Evolutionary conservation across 1,139 yeast species (phyloP), one percentile per base, ranked within the genome.

Genomic region (Kazachstania sp.): DNA sequence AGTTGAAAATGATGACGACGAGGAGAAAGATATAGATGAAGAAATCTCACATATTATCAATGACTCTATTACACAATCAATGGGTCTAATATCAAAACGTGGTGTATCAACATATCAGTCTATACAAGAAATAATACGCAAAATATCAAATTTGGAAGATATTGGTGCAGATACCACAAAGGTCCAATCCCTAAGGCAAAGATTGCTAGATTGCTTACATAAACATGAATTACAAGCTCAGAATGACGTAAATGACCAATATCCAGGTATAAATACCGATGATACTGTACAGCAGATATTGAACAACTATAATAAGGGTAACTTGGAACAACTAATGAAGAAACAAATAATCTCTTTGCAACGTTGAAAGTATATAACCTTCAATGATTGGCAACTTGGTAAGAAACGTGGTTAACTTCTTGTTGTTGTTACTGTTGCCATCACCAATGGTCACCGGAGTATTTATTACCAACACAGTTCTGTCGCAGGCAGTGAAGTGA

Each of bases 1-100:
- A 13, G 28, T 23, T 23, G 35, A 34, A 12, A n/a, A 15, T 16
- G 38, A 35, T 16, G 31, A 40, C 13, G 34, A 23, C 2, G 40
- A 46, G 9, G 36, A 29, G 5, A 35, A 30, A 3, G 34, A 40
- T 15, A 45, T 43, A 6, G 37, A 32, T 15, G 3, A 37, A 28
- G 40, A 47, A 34, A 41, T 43, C 5, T 34, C 42, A 12, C 12
- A 15, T n/a, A 39, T 45, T 12, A 44, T 51, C 11, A 42, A 43
- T 4, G 32, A 15, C 2, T 37, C 53, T 6, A 40, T 43, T 34
- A 30, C 41, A 19, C 23, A 34, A 23, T 31, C 54, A 2, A 32
- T 37, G 28, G 54, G 54, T 4, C 37, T 52, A 12, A 45, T 30
- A 7, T 39, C 39, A 9, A 31, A 37, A 7, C 35, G 26, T 12